Base-by-base conservation (phyloP, 192 early-diverging fungal genomes). In the Backusella sp. region DNA sequence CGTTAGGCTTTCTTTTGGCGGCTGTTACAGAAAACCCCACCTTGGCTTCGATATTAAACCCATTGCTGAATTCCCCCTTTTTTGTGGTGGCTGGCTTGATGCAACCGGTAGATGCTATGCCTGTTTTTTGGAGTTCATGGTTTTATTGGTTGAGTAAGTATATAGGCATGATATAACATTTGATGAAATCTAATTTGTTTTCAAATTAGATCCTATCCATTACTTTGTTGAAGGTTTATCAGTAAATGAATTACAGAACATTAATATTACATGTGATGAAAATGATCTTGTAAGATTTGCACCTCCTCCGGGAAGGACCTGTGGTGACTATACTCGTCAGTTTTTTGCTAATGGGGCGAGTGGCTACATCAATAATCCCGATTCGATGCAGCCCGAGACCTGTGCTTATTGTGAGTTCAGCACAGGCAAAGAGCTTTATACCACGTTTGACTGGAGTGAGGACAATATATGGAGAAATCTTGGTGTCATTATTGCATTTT, bases 21-120 rank as follows among this genome's bases (percentile, higher is more conserved):
- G 74, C 89, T 1, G 83, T 87, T 70, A 80, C 82, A 26, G 73
- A 86, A 6, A 88, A 83, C 70, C 85, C 86, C 21, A 75, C 86
- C 11, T 76, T 88, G 68, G 88, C 90, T 17, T 79, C 86, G 46
- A 80, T 91, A 71, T 36, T 91, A 70, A 88, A 90, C 70, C 90
- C 90, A 15, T 85, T 91, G 81, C 84, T 88, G 56, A 85, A 83
- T 19, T 77, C 88, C 34, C 82, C 88, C 67, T 80, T 89, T 62
- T 83, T 79, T 28, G 81, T 91, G 70, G 88, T 90, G 79, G 84
- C 82, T 74, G 90, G 90, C 82, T 84, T 91, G 71, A 84, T 87
- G 23, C 85, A 86, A 35, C 85, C 90, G 6, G 84, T 87, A 52
- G 46, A 73, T 59, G 74, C 78, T n/a, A 85, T 91, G 82, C 85